Conservation (phyloP, 768 basidiomycete genomes). For the Tephrocybe sp. region DNA sequence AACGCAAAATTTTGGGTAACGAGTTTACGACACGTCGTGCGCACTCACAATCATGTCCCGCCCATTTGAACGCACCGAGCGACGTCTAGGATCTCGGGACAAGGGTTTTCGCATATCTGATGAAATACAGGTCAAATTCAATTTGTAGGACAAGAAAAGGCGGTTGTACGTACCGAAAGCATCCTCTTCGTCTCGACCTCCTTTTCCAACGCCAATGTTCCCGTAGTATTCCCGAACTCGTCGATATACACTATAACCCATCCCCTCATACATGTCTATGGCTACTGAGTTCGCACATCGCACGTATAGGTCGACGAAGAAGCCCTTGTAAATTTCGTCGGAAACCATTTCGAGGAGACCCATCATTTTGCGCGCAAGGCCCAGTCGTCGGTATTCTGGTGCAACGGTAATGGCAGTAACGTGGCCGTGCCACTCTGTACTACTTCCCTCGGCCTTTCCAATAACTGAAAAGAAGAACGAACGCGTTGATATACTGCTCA, state of each 20-base stretch:
- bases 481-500: neutral
- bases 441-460: constrained; percentile 85
- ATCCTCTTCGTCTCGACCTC: constrained; percentile 83
- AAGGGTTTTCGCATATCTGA: constrained; percentile 73
- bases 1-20: constrained; percentile 7
- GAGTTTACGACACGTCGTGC: constrained; percentile 56
- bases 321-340: constrained; percentile 74
- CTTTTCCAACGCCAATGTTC: constrained; percentile 68
- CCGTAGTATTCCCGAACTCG: constrained; percentile 90
- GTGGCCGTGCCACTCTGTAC: constrained; percentile 86
- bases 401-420: constrained; percentile 94
- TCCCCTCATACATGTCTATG: constrained; percentile 85
- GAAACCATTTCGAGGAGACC: constrained; percentile 81
- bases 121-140: neutral
- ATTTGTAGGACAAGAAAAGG: constrained; percentile 18
- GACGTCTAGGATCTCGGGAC: constrained; percentile 54
- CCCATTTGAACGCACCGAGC: constrained; percentile 69
- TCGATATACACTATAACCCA: constrained; percentile 92
- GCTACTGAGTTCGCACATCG: constrained; percentile 84
- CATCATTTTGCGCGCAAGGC: constrained; percentile 87
- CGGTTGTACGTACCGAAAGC: constrained; percentile 67
- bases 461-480: constrained; percentile 49
- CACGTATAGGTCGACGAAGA: constrained; percentile 96
- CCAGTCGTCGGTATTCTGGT: constrained; percentile 87
- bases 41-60: constrained; percentile 69